A percentile compares a stretch with the other conserved stretches of the same genome.
These are phyloP conservation scores for Trichothecium sympodiale DNA, from an alignment of 2,329 filamentous ascomycete species.

Conservation along the genomic window DNA sequence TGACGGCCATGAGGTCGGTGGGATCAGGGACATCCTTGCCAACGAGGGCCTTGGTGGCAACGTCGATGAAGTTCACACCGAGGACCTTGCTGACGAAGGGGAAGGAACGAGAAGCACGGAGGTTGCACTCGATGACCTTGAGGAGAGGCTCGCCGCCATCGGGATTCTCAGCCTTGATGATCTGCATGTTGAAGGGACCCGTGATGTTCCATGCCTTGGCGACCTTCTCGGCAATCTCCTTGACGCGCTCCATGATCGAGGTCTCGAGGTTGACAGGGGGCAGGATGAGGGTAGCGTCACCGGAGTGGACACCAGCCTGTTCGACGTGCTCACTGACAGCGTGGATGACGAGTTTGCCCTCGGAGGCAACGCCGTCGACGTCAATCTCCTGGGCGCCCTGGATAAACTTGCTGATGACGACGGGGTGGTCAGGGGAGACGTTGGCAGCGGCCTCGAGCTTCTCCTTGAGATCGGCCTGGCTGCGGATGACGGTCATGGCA, in stretches of 20 bases:
- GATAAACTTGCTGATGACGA: constrained; percentile 98
- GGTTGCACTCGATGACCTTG: constrained; percentile 97
- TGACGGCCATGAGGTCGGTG: constrained; percentile 75
- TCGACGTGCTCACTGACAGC: constrained; percentile 94
- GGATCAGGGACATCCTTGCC: constrained; percentile 76
- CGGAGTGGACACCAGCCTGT: constrained; percentile 94
- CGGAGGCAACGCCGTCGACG: constrained; percentile 80
- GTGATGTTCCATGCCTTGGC: constrained; percentile 96
- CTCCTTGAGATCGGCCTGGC: constrained; percentile 79
- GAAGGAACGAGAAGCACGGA: constrained; percentile 94
- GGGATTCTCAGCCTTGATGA: constrained; percentile 81
- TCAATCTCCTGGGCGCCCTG: constrained; percentile 95
- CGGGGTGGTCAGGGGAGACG: constrained; percentile 92
- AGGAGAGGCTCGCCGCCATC: constrained; percentile 65
- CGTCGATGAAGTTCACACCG: constrained; percentile 91
- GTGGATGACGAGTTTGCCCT: constrained; percentile 80
- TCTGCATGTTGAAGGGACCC: constrained; percentile 99
- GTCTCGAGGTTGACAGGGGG: constrained; percentile 74
- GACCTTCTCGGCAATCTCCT: constrained; percentile 93
- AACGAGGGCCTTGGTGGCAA: constrained; percentile 85
- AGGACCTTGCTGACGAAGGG: constrained; percentile 97
- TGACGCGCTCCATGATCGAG: constrained; percentile 70
- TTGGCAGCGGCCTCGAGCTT: constrained; percentile 85
- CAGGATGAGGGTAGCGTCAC: constrained; percentile 88
- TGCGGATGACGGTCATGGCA: constrained; percentile 94